Evolutionary conservation across 768 basidiomycete genomes (phyloP).

Genomic region (Tricholoma hemisulphureum): DNA sequence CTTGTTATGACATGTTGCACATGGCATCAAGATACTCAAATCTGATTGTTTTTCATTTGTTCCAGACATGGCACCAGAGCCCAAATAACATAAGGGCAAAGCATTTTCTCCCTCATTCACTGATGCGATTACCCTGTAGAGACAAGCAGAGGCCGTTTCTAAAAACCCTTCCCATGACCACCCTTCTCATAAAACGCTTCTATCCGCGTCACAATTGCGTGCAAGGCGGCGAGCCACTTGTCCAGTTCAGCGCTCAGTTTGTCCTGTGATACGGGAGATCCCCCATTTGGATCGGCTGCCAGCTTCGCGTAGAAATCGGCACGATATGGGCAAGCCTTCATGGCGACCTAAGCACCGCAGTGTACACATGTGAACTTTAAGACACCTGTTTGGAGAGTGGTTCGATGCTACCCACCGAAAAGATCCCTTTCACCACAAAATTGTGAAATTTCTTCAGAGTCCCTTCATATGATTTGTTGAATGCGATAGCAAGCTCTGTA

Average conservation of each 20-base stretch:
- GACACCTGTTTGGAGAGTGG: background rate
- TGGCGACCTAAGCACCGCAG: slow-evolving; percentile 46
- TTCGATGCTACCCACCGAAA: slow-evolving; percentile 41
- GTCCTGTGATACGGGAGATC: slow-evolving; percentile 42
- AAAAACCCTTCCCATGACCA: slow-evolving; percentile 53
- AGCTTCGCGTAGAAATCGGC: slow-evolving; percentile 68
- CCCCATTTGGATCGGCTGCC: slow-evolving; percentile 56
- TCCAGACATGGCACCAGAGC: too few species aligned
- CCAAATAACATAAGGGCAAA: too few species aligned
- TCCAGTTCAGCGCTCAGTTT: slow-evolving; percentile 56
- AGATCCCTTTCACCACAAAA: slow-evolving; percentile 66
- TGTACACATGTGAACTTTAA: background rate
- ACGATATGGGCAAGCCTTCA: slow-evolving; percentile 68
- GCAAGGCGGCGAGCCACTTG: slow-evolving; percentile 67
- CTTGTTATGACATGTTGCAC: too few species aligned
- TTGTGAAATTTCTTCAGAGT: slow-evolving; percentile 87
- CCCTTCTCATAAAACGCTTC: slow-evolving; percentile 61
- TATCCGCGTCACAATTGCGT: slow-evolving; percentile 52
- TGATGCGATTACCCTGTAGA: too few species aligned
- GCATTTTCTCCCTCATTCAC: too few species aligned
- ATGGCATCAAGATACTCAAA: too few species aligned
- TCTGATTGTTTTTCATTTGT: too few species aligned
- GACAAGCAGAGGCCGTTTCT: too few species aligned
- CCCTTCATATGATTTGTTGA: slow-evolving; percentile 75
- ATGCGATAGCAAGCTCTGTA: slow-evolving; percentile 68